Percentiles rank a stretch among this genome's conserved stretches.
These are phyloP conservation scores for Aspergillus incahuasiensis DNA, from an alignment of 495 filamentous ascomycete genomes.

Conservation along the genomic window DNA sequence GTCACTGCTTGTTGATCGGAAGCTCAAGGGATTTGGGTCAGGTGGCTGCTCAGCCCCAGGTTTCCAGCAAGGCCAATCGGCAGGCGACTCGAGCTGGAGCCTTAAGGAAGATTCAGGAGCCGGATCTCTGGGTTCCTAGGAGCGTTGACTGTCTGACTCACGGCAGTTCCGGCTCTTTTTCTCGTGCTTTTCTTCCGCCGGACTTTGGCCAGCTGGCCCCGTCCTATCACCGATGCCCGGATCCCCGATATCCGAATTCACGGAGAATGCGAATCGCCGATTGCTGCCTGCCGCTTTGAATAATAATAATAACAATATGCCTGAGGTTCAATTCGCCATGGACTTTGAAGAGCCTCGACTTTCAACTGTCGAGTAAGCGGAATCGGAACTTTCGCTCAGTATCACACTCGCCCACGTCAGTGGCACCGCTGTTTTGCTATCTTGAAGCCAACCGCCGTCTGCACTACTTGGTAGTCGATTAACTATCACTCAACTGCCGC, in stretches of 20 bases:
- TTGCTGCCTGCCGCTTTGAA: constrained; percentile 7
- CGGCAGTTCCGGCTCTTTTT: constrained; percentile 23
- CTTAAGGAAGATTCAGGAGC: constrained; percentile 20
- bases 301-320: neutral
- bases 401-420: neutral
- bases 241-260: constrained; percentile 19
- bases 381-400: too few relatives aligned
- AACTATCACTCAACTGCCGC: neutral
- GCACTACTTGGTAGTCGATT: neutral
- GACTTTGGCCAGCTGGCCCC: constrained; percentile 13
- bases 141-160: constrained; percentile 14
- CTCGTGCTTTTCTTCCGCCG: constrained; percentile 18
- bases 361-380: neutral
- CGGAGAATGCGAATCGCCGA: constrained; percentile 11
- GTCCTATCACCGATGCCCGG: constrained; percentile 6
- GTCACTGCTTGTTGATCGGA: neutral
- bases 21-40: constrained; percentile 11
- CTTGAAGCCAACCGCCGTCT: neutral
- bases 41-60: constrained; percentile 18
- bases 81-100: constrained; percentile 8
- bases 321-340: neutral
- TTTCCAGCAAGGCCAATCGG: constrained; percentile 16
- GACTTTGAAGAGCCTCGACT: neutral
- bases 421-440: too few relatives aligned
- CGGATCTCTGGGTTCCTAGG: constrained; percentile 7